Conservation (phyloP, 768 basidiomycete species). For the Leccinum uliginosum region DNA sequence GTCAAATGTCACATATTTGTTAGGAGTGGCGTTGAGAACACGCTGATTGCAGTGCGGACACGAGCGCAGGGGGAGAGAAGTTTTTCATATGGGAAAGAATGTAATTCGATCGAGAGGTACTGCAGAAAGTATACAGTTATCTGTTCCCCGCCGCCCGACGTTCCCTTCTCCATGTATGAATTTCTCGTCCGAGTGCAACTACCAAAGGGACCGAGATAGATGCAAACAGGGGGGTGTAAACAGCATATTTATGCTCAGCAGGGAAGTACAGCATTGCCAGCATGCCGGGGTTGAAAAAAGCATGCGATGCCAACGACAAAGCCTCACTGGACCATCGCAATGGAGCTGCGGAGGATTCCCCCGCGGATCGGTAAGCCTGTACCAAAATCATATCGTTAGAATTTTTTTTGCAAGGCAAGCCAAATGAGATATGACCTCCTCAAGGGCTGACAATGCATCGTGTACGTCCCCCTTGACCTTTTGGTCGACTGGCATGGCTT, state of each 20-base stretch:
- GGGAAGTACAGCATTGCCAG: conserved; percentile 95
- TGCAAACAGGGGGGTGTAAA: conserved; percentile 93
- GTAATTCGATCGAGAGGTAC: conserved; percentile 7
- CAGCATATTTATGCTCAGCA: conserved; percentile 95
- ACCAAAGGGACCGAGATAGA: conserved; percentile 82
- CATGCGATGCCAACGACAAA: conserved; percentile 64
- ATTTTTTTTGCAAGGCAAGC: background rate
- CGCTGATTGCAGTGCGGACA: conserved; percentile 13
- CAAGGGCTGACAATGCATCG: conserved; percentile 65
- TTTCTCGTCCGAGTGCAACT: conserved; percentile 68
- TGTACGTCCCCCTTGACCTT: conserved; percentile 72
- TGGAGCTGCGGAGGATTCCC: conserved; percentile 28
- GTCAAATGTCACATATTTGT: too few relatives aligned
- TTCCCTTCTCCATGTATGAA: conserved; percentile 53
- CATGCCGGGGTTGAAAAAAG: conserved; percentile 98
- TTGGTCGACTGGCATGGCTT: conserved; percentile 86
- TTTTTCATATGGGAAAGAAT: conserved; percentile 5
- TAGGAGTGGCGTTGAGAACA: conserved; percentile 6
- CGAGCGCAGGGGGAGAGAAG: conserved; percentile 6
- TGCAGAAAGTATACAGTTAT: conserved; percentile 8
- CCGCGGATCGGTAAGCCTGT: conserved; percentile 22
- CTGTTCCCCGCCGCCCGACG: conserved; percentile 9
- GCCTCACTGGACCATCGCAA: conserved; percentile 62
- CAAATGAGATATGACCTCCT: conserved; percentile 48
- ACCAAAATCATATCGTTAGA: conserved; percentile 10